Evolutionary conservation across 129 eudicot species (phyloP).

Genomic region (Mikania micrantha): DNA sequence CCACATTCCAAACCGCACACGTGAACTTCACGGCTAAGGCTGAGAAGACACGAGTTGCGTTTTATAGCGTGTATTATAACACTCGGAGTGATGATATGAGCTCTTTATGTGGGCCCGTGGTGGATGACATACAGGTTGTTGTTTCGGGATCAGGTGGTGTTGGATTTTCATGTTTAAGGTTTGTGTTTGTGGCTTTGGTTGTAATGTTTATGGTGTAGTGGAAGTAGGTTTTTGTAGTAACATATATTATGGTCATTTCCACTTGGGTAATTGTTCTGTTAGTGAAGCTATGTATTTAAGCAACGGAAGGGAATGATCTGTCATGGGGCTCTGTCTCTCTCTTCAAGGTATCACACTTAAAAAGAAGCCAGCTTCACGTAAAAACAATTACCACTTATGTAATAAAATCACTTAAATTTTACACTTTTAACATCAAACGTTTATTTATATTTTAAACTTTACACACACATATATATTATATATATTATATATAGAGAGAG

Average conservation of each 20-base stretch:
- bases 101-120: conserved; percentile 94
- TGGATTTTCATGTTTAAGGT: conserved; percentile 32
- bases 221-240: conserved; percentile 3
- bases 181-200: conserved; percentile 27
- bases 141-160: conserved; percentile 42
- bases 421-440: too few relatives aligned
- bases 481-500: too few relatives aligned
- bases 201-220: conserved; percentile 27
- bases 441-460: too few relatives aligned
- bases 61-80: conserved; percentile 88
- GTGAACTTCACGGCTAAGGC: conserved; percentile 90
- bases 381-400: too few relatives aligned
- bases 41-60: conserved; percentile 82
- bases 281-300: conserved; percentile 4
- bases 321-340: too few relatives aligned
- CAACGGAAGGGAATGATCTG: neutral
- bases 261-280: neutral
- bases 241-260: neutral
- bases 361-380: too few relatives aligned
- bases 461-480: too few relatives aligned
- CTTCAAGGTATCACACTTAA: too few relatives aligned
- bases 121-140: conserved; percentile 80
- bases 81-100: conserved; percentile 88
- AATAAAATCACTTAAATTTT: too few relatives aligned
- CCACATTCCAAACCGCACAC: conserved; percentile 55